Conservation (phyloP, 108 stramenopile genomes). For the Cyclotella baltica region DNA sequence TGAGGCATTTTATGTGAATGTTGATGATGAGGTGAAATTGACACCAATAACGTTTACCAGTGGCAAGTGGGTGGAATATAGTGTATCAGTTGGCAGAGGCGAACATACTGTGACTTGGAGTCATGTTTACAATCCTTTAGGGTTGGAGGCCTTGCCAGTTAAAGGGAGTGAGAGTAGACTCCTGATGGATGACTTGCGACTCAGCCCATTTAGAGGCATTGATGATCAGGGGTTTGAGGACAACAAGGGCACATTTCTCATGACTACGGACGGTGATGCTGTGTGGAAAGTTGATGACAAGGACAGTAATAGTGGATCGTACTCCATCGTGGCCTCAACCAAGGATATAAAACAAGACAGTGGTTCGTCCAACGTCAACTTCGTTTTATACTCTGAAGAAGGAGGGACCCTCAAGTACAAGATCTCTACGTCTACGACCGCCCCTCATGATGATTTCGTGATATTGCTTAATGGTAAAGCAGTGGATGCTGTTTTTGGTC, state of each 20-base stretch:
- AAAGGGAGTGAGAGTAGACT: constrained; percentile 9
- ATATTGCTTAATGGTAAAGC: constrained; percentile 31
- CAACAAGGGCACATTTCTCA: constrained; percentile 1
- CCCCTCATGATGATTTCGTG: constrained; percentile 48
- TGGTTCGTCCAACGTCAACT: constrained; percentile 29
- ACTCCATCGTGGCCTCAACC: constrained; percentile 27
- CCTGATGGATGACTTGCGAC: constrained; percentile 41
- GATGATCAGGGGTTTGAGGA: constrained; percentile 19
- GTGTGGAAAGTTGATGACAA: constrained; percentile 17
- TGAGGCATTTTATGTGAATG: constrained; percentile 36
- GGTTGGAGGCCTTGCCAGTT: constrained; percentile 25
- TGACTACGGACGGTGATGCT: constrained; percentile 17
- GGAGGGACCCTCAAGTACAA: constrained; percentile 41
- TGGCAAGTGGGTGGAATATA: constrained; percentile 38
- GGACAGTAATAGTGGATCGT: background rate
- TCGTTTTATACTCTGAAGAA: constrained; percentile 25
- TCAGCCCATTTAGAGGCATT: constrained; percentile 23
- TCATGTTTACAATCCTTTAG: constrained; percentile 46
- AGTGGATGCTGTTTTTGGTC: constrained; percentile 34
- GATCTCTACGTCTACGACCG: constrained; percentile 37
- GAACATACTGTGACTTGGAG: constrained; percentile 28
- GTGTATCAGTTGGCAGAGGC: constrained; percentile 24
- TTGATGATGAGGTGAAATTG: constrained; percentile 29
- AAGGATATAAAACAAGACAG: background rate
- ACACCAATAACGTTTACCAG: background rate